Evolutionary conservation across 78 protist species (phyloP), one percentile per base, ranked within the genome.

Genomic region (Tieghemostelium lacteum): DNA sequence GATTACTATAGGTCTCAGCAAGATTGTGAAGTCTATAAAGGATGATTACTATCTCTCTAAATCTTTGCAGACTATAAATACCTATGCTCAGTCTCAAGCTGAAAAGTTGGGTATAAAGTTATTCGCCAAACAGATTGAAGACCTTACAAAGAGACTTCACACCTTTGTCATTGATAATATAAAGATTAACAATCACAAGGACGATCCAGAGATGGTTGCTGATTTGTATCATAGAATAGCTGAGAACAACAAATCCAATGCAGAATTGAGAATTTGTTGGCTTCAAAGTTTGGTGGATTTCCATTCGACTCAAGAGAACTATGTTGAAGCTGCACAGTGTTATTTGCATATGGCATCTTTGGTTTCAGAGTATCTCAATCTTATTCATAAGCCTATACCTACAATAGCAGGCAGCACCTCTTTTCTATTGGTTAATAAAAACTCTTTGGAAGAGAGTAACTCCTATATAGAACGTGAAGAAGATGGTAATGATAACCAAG

Each of bases 181-280:
- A 16, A 91, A 91, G 42, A 91, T 91, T 37, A 70, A 64, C 17
- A 85, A 91, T 26, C 88, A 74, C 61, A 64, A 50, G 28, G 87
- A 76, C 49, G 94, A 91, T 50, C 94, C 94, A 4, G 94, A 91
- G 39, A 75, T 74, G 86, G 80, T 75, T 0, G 86, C 89, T 0
- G 94, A 91, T 58, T 49, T 91, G 29, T 83, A 73, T 39, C 78
- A 91, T 55, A 55, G 83, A 45, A 91, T 78, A 6, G 85, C 94
- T 4, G 80, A 91, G 10, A 76, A 76, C 49, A 74, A 73, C 42
- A 62, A 69, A 28, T 50, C 71, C 34, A 80, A 80, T 34, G 92
- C 88, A 3, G 89, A 91, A 10, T 58, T 76, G 6, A 64, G 89
- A 26, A 37, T 91, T 31, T 65, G 80, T 26, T 91, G 94, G 94